phyloP scores from a whole-genome alignment of 306 rosid genomes.

The Vigna unguiculata region DNA sequence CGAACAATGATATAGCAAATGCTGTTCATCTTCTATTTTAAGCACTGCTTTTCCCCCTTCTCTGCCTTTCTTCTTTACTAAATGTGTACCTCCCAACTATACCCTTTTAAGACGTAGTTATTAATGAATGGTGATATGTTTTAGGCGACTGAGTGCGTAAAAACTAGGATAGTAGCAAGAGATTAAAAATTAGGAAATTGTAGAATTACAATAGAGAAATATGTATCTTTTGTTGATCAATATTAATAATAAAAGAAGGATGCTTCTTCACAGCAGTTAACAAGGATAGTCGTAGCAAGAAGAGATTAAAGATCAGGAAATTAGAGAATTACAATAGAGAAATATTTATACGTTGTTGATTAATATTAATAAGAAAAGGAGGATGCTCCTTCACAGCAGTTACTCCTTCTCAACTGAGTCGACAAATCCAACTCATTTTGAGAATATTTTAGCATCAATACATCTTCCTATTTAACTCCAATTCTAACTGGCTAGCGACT shows the following conservation, averaged over 20 bases:
- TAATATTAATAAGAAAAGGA: neutral
- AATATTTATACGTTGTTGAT: neutral
- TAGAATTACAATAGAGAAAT: no score
- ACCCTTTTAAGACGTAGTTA: neutral
- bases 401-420: no score
- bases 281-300: no score
- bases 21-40: constrained; percentile 3
- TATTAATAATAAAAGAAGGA: neutral
- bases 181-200: neutral
- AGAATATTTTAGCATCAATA: neutral
- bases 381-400: neutral
- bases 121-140: neutral
- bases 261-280: neutral
- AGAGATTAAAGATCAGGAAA: neutral
- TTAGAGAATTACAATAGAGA: neutral
- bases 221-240: neutral
- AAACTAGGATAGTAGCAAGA: neutral
- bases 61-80: neutral
- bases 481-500: neutral
- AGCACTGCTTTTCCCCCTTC: constrained; percentile 21
- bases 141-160: neutral
- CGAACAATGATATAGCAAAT: constrained; percentile 16
- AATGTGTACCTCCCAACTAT: neutral
- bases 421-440: no score
- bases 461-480: neutral